Conservation (phyloP, 1,284 basidiomycete species). For the Rhodotorula sp. region DNA sequence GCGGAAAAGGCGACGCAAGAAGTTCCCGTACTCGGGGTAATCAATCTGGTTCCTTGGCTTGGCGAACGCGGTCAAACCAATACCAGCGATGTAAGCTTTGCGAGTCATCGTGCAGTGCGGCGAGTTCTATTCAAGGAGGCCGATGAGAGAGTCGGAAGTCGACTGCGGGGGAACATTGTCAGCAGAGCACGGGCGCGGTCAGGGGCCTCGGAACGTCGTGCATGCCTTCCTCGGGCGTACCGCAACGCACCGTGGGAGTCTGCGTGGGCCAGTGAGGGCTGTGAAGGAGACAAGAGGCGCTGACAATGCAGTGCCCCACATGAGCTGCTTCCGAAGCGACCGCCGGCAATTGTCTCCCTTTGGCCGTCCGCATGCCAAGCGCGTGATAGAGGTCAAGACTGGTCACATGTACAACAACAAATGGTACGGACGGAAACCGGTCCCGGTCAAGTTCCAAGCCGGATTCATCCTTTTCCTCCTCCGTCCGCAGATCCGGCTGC, state of each 20-base stretch:
- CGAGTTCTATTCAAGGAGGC: no score
- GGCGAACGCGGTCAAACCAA: slow-evolving; percentile 75
- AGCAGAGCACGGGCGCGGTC: no score
- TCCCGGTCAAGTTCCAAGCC: background rate
- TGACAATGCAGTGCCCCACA: background rate
- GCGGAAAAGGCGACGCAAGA: background rate
- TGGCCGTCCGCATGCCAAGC: background rate
- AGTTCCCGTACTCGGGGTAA: slow-evolving; percentile 21
- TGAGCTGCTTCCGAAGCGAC: background rate
- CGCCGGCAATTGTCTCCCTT: background rate
- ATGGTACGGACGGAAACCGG: no score
- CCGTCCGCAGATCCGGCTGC: no score
- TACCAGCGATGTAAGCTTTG: slow-evolving; percentile 60
- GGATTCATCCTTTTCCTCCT: background rate
- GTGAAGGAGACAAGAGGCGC: background rate
- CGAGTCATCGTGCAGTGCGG: slow-evolving; percentile 2
- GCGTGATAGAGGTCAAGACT: background rate
- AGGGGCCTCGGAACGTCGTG: no score
- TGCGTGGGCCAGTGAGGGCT: background rate
- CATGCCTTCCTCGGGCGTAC: no score
- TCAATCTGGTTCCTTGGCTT: slow-evolving; percentile 64
- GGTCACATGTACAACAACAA: no score
- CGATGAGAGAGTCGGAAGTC: no score
- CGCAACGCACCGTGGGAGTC: background rate
- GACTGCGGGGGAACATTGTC: no score